Evolutionary conservation across 192 early-diverging fungal genomes (phyloP), one percentile per base, ranked within the genome.

Genomic region (Coemansia aciculifera): DNA sequence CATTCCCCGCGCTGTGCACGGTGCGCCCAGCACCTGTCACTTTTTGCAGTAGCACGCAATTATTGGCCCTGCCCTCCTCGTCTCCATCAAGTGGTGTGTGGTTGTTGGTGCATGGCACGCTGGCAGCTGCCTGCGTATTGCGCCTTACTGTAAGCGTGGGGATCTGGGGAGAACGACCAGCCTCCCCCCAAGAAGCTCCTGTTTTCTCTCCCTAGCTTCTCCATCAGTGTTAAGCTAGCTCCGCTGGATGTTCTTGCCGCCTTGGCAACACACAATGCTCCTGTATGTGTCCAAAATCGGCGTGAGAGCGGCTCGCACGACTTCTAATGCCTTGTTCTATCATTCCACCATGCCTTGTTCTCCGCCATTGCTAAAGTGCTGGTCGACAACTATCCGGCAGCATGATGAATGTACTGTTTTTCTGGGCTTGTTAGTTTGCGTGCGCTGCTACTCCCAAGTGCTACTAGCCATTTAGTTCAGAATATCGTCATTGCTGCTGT

Each of bases 101-200:
- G 27, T 38, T 10, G 59, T 52, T 31, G 5, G 51, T 9, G 51
- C 31, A 40, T 67, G 67, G 43, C 46, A 65, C 17, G 24, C 56
- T n/a, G 34, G 36, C 12, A 13, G 17, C 10, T 19, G 57, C 59
- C 34, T 67, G 49, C 21, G 31, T 48, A 77, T 70, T 73, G 63
- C 60, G 60, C 65, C 59, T 69, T 72, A 64, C 64, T 59, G 63
- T 46, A 44, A 57, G 48, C 49, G 59, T 36, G 59, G 34, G 59
- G 42, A 34, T 17, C 46, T 19, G 27, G 52, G 29, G 52, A 67
- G 8, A 40, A 29, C 62, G 19, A 5, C 38, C 70, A 78, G 34
- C 48, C 69, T 72, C 61, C 32, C 32, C 36, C n/a, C 32, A 23
- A 62, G 31, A 44, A 36, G 43, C 34, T 64, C 63, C 39, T 56